Evolutionary conservation across 768 basidiomycete genomes (phyloP).

Genomic region (Nidula microcarpa): DNA sequence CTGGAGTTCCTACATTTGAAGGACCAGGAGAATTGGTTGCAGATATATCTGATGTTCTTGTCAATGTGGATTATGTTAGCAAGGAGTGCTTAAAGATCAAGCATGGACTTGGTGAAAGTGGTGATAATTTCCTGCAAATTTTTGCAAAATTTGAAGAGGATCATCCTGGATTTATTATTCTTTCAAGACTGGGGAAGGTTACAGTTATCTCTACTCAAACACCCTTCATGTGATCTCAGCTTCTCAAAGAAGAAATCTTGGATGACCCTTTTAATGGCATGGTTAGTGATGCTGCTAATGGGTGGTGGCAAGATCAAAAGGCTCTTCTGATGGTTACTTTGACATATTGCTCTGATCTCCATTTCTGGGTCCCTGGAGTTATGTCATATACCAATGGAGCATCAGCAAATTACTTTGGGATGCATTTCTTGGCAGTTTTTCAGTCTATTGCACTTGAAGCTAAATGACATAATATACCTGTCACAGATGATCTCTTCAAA

Average conservation of each 20-base stretch:
- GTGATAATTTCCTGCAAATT: no score
- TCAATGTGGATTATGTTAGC: no score
- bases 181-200: neutral
- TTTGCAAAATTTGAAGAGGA: no score
- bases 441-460: neutral
- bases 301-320: neutral
- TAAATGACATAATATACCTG: neutral
- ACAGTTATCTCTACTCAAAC: conserved; percentile 4
- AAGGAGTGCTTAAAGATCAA: no score
- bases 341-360: neutral
- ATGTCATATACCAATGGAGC: neutral
- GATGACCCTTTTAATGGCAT: conserved; percentile 3
- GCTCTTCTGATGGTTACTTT: neutral
- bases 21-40: no score
- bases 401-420: neutral
- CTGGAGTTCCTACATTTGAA: no score
- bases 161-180: neutral
- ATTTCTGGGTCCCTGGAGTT: neutral
- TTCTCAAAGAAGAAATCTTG: neutral
- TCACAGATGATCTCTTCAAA: neutral
- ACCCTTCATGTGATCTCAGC: neutral
- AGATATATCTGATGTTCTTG: no score
- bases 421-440: neutral
- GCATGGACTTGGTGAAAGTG: no score
- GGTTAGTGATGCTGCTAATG: conserved; percentile 2